Conservation (phyloP, 208 protist species). For the Naegleria lovaniensis region DNA sequence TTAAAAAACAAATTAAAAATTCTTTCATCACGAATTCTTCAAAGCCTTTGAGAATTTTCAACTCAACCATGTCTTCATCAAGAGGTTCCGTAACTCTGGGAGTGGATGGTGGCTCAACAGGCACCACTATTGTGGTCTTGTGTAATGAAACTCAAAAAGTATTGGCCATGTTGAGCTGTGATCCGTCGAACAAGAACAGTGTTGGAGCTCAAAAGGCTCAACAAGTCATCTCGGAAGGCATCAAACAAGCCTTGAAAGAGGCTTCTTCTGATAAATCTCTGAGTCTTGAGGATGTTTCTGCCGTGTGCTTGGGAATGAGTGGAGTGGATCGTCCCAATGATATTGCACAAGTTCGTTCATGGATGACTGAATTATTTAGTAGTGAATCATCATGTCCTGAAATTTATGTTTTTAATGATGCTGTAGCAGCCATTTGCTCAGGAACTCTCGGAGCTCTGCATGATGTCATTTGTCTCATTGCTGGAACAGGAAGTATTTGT, state of each 20-base stretch:
- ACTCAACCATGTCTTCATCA: background rate
- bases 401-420: slow-evolving; percentile 15
- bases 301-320: background rate
- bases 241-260: background rate
- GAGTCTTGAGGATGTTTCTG: background rate
- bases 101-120: background rate
- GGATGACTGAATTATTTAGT: background rate
- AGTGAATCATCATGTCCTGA: background rate
- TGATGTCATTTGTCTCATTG: background rate
- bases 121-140: background rate
- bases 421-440: background rate
- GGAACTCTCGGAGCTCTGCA: background rate
- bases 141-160: background rate
- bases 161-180: background rate
- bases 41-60: no score
- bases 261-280: background rate
- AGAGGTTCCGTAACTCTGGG: background rate
- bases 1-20: background rate
- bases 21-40: no score
- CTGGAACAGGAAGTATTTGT: slow-evolving; percentile 13
- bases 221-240: background rate
- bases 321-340: slow-evolving; percentile 22
- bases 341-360: background rate
- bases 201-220: slow-evolving; percentile 15
- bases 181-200: background rate